Percentiles rank a stretch among this genome's conserved stretches.
Conservation (phyloP, 257 asterid species). For the Solanum peruvianum region DNA sequence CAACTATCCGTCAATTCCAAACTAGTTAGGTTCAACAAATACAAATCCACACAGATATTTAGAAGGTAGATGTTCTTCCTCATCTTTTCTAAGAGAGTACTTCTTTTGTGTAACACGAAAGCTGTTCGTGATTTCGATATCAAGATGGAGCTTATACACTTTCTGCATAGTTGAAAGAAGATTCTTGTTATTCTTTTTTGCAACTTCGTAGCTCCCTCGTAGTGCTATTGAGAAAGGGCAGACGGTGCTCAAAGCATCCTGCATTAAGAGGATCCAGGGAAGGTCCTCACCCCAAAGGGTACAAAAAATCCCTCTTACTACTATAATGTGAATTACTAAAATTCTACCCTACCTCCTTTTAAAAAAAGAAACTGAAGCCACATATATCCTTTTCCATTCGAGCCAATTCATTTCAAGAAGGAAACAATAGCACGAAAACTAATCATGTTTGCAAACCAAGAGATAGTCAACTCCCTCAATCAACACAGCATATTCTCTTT, state of each 20-base stretch:
- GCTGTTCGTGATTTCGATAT: neutral
- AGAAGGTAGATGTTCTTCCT: neutral
- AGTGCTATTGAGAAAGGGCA: neutral
- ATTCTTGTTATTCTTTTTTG: neutral
- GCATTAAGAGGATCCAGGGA: neutral
- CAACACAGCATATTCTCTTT: too few species aligned
- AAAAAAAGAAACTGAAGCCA: neutral
- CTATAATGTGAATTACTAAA: neutral
- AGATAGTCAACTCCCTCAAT: neutral
- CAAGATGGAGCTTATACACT: neutral
- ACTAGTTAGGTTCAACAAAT: neutral
- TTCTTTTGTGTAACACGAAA: neutral
- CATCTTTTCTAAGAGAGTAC: neutral
- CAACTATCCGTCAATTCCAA: neutral
- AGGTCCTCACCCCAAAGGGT: neutral
- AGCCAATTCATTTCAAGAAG: neutral
- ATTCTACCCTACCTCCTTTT: neutral
- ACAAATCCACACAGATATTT: neutral
- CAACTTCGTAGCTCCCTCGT: neutral
- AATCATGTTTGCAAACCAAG: neutral
- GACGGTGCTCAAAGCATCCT: neutral
- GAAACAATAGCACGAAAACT: neutral
- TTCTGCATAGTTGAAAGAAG: neutral
- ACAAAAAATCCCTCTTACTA: neutral
- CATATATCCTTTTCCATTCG: neutral